These are phyloP conservation scores for Aspergillus carbonarius DNA, from an alignment of 2,329 filamentous ascomycete genomes.

Conservation along the genomic window DNA sequence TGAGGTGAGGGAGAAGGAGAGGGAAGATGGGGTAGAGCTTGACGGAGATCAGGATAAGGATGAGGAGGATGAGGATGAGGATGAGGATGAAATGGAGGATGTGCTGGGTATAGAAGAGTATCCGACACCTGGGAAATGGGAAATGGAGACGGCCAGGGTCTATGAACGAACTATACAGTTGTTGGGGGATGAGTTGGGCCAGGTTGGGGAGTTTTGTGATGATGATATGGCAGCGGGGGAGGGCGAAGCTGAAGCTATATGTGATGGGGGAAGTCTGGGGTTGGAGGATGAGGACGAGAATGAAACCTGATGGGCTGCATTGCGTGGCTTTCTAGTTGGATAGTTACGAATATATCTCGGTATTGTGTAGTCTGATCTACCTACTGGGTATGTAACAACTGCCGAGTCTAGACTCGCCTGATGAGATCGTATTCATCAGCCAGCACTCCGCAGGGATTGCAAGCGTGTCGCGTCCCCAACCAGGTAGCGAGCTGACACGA, in stretches of 20 bases:
- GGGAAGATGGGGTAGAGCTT: slow-evolving; percentile 32
- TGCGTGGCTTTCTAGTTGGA: neutral
- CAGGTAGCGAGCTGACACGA: neutral
- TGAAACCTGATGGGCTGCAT: neutral
- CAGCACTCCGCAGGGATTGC: neutral
- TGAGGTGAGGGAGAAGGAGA: slow-evolving; percentile 56
- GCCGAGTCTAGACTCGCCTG: neutral
- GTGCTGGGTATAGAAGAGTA: slow-evolving; percentile 24
- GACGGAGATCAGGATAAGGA: no score
- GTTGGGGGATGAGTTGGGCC: slow-evolving; percentile 66
- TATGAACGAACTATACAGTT: slow-evolving; percentile 78
- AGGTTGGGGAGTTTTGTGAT: slow-evolving; percentile 28
- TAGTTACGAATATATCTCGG: no score
- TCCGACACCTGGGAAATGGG: slow-evolving; percentile 40
- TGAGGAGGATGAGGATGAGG: slow-evolving; percentile 40
- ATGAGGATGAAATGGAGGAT: slow-evolving; percentile 44
- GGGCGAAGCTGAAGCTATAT: neutral
- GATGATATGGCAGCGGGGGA: slow-evolving; percentile 18
- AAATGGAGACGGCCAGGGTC: slow-evolving; percentile 71
- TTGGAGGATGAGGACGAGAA: neutral
- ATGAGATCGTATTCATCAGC: neutral
- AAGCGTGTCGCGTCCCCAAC: neutral
- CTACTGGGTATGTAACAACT: neutral
- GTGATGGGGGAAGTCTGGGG: neutral
- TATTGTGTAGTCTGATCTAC: neutral